Base-by-base conservation (phyloP, 106 monocot genomes). In the Triglochin maritima region DNA sequence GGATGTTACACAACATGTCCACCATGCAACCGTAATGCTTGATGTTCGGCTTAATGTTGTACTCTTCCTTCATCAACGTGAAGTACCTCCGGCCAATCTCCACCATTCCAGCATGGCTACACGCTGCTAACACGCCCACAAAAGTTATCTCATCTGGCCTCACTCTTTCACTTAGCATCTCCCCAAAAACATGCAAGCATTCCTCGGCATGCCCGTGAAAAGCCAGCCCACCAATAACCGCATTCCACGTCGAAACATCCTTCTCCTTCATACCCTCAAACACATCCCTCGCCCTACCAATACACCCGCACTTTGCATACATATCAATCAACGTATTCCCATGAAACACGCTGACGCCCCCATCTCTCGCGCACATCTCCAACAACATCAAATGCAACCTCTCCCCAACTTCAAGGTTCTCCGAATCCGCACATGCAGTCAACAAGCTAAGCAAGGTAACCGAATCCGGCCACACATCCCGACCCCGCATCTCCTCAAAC, bases 1-100 rank as follows among this genome's bases (percentile, higher is more conserved):
- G n/a, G n/a, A n/a, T n/a, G n/a, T n/a, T n/a, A n/a, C n/a, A n/a
- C 2, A 90, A 76, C 75, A 86, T 81, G 70, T 90, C 90, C 17
- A 86, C 90, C 86, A 90, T 86, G 77, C 86, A 86, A 44, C 90
- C 90, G 53, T 80, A 82, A 41, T 90, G 90, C 75, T 82, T 90
- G 45, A 90, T 68, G 41, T 84, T 80, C 0, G 86, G 90, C 15
- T 78, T 62, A 3, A 90, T 75, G 0, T 49, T 51, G 50, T 80
- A 90, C 52, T 72, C 71, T 10, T 79, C 65, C 45, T 42, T 77
- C 90, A 90, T 90, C 12, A 86, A 68, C 4, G 58, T 7, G 57
- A 82, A 86, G 72, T 73, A 84, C 3, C 64, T 53, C 45, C 67
- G 73, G 4, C 90, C 90, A 17, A 81, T 62, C 3, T 82, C 67